Conservation (phyloP, 1,284 basidiomycete genomes). For the Sporisorium iseilematis-ciliati region DNA sequence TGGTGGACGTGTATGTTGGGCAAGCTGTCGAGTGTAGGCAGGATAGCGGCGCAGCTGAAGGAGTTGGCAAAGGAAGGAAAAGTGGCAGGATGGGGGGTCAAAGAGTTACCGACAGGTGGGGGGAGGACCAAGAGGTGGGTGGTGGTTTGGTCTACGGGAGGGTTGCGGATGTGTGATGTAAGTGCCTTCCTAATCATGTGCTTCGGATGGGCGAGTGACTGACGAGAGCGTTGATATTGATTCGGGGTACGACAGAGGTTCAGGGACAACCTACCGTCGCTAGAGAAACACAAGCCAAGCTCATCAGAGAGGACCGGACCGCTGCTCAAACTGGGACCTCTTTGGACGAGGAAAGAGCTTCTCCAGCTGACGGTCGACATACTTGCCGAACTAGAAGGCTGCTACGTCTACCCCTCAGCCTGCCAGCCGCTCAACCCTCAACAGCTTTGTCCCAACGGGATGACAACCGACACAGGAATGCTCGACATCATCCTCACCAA, state of each 20-base stretch:
- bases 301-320: constrained; percentile 12
- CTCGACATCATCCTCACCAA: constrained; percentile 19
- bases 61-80: constrained; percentile 53
- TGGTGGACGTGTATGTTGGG: constrained; percentile 95
- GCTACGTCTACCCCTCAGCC: constrained; percentile 6
- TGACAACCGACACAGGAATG: not conserved
- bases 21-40: constrained; percentile 79
- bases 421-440: not conserved
- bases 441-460: not conserved
- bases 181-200: constrained; percentile 3
- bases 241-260: not conserved
- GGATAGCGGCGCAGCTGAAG: constrained; percentile 76
- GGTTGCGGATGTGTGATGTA: constrained; percentile 25
- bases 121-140: constrained; percentile 90
- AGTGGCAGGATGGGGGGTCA: constrained; percentile 83
- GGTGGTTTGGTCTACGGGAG: constrained; percentile 76
- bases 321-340: constrained; percentile 12
- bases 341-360: constrained; percentile 27
- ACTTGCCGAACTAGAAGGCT: constrained; percentile 24
- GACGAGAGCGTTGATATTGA: not conserved
- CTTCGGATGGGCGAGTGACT: not conserved
- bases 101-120: constrained; percentile 78
- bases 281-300: constrained; percentile 4
- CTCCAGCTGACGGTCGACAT: not conserved
- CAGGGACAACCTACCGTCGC: constrained; percentile 4